A percentile compares a stretch with the other conserved stretches of the same genome.
Evolutionary conservation across 306 rosid species (phyloP).

Genomic region (Glycyrrhiza uralensis): DNA sequence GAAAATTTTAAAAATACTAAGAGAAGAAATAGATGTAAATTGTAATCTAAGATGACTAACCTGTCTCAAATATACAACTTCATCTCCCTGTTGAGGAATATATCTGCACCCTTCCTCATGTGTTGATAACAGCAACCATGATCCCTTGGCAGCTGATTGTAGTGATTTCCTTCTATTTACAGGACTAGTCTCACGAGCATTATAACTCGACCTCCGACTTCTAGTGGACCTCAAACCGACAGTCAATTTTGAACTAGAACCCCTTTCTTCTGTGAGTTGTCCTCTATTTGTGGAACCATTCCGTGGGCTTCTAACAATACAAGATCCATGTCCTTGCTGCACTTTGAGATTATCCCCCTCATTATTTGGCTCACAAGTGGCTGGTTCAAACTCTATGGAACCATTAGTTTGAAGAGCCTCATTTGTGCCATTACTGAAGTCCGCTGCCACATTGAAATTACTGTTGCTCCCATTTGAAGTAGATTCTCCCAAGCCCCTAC

Average conservation of each 20-base stretch:
- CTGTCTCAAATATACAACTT: constrained; percentile 92
- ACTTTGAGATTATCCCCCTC: constrained; percentile 38
- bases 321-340: constrained; percentile 46
- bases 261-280: constrained; percentile 50
- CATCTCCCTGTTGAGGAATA: constrained; percentile 95
- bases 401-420: constrained; percentile 45
- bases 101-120: constrained; percentile 91
- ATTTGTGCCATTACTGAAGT: constrained; percentile 41
- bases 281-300: constrained; percentile 38
- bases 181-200: constrained; percentile 53
- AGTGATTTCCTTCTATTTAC: constrained; percentile 51
- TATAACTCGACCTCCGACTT: constrained; percentile 61
- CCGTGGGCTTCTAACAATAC: constrained; percentile 42
- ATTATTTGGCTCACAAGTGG: constrained; percentile 37
- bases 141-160: constrained; percentile 58
- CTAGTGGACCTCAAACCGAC: constrained; percentile 90
- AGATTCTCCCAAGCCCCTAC: constrained; percentile 52
- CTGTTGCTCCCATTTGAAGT: constrained; percentile 53
- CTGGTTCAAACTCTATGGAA: constrained; percentile 47
- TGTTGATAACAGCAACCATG: constrained; percentile 78
- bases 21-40: constrained; percentile 8
- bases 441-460: constrained; percentile 39
- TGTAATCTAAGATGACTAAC: constrained; percentile 35
- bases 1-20: constrained; percentile 2
- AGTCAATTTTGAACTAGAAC: constrained; percentile 65